A percentile compares a stretch with the other conserved stretches of the same genome.
phyloP scores from a whole-genome alignment of 2,329 filamentous ascomycete genomes.

The Coccinonectria pachysandricola region DNA sequence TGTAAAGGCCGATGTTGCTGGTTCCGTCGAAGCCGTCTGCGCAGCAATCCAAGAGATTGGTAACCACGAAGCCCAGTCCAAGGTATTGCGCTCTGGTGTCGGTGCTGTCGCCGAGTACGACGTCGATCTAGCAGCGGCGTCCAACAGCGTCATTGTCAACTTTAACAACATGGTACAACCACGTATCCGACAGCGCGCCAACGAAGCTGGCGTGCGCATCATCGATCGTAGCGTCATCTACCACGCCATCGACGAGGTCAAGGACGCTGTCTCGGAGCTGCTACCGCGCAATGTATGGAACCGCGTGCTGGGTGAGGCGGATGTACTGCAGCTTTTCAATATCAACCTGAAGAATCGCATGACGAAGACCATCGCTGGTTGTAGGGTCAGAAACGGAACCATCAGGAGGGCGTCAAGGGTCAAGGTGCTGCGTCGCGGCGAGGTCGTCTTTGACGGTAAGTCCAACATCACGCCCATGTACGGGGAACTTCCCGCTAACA shows the following conservation, averaged over 20 bases:
- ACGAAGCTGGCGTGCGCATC: constrained; percentile 61
- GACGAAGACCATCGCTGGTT: constrained; percentile 72
- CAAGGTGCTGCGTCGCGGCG: constrained; percentile 59
- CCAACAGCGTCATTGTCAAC: constrained; percentile 67
- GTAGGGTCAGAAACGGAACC: constrained; percentile 72
- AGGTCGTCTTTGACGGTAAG: constrained; percentile 75
- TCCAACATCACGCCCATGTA: too few species aligned
- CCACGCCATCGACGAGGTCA: constrained; percentile 63
- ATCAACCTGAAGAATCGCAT: constrained; percentile 67
- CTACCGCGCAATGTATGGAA: constrained; percentile 56
- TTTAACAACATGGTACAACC: constrained; percentile 70
- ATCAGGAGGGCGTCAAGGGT: constrained; percentile 56
- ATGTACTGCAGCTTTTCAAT: constrained; percentile 71
- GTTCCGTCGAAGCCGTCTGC: constrained; percentile 83
- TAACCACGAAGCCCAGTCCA: constrained; percentile 71
- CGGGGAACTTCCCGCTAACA: too few species aligned
- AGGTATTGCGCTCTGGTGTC: constrained; percentile 66
- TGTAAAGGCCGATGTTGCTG: constrained; percentile 86
- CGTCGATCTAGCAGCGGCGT: constrained; percentile 73
- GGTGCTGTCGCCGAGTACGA: constrained; percentile 79
- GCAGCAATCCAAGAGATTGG: constrained; percentile 69
- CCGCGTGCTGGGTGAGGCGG: constrained; percentile 77
- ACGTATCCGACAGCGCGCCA: constrained; percentile 59
- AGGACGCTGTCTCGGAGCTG: constrained; percentile 55
- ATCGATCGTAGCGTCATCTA: constrained; percentile 85